Base-by-base conservation (phyloP, 1,284 basidiomycete species). In the Heterobasidion annosum region DNA sequence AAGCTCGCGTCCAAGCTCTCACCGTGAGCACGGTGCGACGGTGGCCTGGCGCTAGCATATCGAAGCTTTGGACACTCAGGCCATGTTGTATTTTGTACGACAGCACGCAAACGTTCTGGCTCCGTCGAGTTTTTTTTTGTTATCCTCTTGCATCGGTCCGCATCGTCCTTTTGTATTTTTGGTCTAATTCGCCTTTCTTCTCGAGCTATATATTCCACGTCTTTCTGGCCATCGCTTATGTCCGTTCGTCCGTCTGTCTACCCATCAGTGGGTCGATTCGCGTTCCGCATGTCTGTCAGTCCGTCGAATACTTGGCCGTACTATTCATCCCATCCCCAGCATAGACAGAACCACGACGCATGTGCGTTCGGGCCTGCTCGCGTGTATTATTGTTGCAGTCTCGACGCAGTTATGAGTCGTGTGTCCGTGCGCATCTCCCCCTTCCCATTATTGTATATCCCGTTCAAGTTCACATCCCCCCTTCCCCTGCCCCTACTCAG, bases 1-100 rank as follows among this genome's bases (percentile, higher is more conserved):
- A 74, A 70, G 53, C 72, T 88, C 19, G 62, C 64, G 19, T 58
- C 62, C 48, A 61, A 64, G 57, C 58, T 56, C 7, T 10, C n/a
- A 35, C 37, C 52, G 16, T 44, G 33, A 34, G 37, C 18, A 13
- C 7, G 48, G 45, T 35, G 18, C 46, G 7, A 19, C 46, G 46
- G 13, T n/a, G 46, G 46, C 46, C 19, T 32, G n/a, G 18, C 16
- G 13, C 13, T 25, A 13, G 46, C 46, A 13, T 19, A 47, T 32
- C 19, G n/a, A 19, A 47, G 32, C 46, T 19, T 47, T 25, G 18
- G 18, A 32, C 46, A 47, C 19, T 16, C 19, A 13, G 46, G 12
- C 37, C 37, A 40, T n/a, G 37, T 40, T 40, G 37, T 40, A 40
- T n/a, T 3, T 10, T n/a, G 12, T 12, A 12, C 37, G n/a, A n/a